A percentile compares a stretch with the other conserved stretches of the same genome.
These are phyloP conservation scores for Asterophora parasitica DNA, from an alignment of 768 basidiomycete species.

Conservation along the genomic window DNA sequence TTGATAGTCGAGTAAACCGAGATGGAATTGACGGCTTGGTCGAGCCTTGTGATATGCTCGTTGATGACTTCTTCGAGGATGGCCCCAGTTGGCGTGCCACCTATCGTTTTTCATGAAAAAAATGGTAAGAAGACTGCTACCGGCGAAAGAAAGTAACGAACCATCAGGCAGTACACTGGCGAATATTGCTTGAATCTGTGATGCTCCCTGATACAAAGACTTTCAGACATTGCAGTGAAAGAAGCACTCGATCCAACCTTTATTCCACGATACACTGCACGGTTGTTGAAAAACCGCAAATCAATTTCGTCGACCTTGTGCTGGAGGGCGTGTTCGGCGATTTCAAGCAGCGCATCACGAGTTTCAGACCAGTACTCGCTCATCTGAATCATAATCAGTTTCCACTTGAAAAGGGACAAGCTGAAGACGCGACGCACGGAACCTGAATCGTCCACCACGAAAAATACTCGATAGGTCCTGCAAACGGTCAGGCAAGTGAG, in stretches of 20 bases:
- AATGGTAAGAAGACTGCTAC: neutral
- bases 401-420: too few relatives aligned
- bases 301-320: conserved; percentile 22
- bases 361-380: conserved; percentile 23
- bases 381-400: conserved; percentile 13
- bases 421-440: too few relatives aligned
- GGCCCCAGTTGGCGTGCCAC: conserved; percentile 26
- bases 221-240: neutral
- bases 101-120: conserved; percentile 15
- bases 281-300: conserved; percentile 24
- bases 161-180: conserved; percentile 14
- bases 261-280: conserved; percentile 5
- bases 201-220: conserved; percentile 14
- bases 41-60: conserved; percentile 20
- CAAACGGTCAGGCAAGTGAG: neutral
- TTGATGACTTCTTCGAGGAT: conserved; percentile 19
- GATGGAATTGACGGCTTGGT: conserved; percentile 12
- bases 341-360: conserved; percentile 22
- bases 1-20: conserved; percentile 19
- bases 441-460: conserved; percentile 27
- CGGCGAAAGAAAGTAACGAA: neutral
- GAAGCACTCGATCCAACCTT: conserved; percentile 4
- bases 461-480: conserved; percentile 24
- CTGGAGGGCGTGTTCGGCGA: conserved; percentile 25
- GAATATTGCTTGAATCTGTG: conserved; percentile 18